Conservation (phyloP, 208 protist genomes). For the Chromosphaera perkinsii region DNA sequence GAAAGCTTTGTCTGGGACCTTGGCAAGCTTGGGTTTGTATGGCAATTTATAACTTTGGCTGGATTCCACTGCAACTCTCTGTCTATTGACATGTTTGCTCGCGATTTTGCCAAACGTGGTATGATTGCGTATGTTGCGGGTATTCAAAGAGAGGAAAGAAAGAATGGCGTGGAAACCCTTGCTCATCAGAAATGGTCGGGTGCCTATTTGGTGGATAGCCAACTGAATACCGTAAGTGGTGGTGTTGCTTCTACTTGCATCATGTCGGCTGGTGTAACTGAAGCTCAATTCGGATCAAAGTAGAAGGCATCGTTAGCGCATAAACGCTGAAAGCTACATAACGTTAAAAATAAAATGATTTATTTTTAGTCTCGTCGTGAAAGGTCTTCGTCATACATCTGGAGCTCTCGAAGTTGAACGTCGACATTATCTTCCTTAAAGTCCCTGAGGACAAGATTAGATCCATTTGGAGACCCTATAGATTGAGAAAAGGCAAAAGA, state of each 20-base stretch:
- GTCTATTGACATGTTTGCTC: slow-evolving; percentile 54
- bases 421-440: no score
- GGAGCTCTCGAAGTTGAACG: no score
- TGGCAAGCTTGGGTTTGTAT: slow-evolving; percentile 53
- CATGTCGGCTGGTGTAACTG: slow-evolving; percentile 55
- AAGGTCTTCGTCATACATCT: no score
- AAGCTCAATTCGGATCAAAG: slow-evolving; percentile 63
- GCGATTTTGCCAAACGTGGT: slow-evolving; percentile 53
- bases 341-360: no score
- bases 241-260: slow-evolving; percentile 52
- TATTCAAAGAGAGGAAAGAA: slow-evolving; percentile 65
- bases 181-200: slow-evolving; percentile 54
- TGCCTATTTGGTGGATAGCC: slow-evolving; percentile 61
- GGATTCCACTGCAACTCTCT: slow-evolving; percentile 70
- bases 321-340: no score
- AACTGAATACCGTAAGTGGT: slow-evolving; percentile 47
- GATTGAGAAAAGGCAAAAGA: no score
- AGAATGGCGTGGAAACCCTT: slow-evolving; percentile 41
- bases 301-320: no score
- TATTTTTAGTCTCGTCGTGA: no score
- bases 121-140: slow-evolving; percentile 70
- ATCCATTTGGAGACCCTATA: no score
- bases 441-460: no score
- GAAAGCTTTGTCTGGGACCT: slow-evolving; percentile 41
- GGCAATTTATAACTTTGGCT: slow-evolving; percentile 72